Evolutionary conservation across 139 green algal species (phyloP).

Genomic region (Chlorella sp.): DNA sequence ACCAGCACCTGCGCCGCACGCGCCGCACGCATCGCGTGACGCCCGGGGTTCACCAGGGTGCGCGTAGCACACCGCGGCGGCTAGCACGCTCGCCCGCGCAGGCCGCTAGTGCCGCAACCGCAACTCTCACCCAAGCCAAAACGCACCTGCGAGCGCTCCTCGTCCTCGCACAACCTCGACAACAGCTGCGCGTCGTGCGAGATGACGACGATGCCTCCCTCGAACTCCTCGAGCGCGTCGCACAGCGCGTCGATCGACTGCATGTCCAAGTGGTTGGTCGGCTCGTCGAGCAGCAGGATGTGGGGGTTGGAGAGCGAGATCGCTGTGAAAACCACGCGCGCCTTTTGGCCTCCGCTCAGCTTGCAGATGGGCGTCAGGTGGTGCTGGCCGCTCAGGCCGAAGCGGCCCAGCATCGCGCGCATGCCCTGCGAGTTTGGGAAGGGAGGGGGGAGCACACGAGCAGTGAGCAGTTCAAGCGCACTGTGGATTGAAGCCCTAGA

Average conservation of each 20-base stretch:
- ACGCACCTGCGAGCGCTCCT: conserved; percentile 77
- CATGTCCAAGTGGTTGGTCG: conserved; percentile 99
- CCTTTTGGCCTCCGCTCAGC: conserved; percentile 92
- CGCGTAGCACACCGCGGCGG: too few species aligned
- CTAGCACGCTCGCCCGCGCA: too few species aligned
- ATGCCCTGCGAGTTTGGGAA: conserved; percentile 80
- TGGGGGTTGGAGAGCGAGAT: conserved; percentile 85
- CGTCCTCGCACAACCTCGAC: conserved; percentile 83
- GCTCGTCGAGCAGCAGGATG: conserved; percentile 91
- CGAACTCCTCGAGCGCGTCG: conserved; percentile 89
- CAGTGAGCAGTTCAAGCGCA: too few species aligned
- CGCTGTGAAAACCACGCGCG: conserved; percentile 94
- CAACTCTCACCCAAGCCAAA: too few species aligned
- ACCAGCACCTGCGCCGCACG: conserved; percentile 97
- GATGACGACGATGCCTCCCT: conserved; percentile 95
- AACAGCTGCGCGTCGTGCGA: conserved; percentile 95
- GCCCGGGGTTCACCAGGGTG: too few species aligned
- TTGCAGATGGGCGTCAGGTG: conserved; percentile 95
- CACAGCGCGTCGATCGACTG: conserved; percentile 96
- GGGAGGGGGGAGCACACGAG: too few species aligned
- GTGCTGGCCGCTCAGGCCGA: conserved; percentile 92
- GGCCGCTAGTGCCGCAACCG: too few species aligned
- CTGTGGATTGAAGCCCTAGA: too few species aligned
- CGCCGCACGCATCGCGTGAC: too few species aligned
- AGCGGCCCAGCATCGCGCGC: conserved; percentile 85